phyloP scores from a whole-genome alignment of 2,329 filamentous ascomycete species.

The Chaetothyriales sp. region DNA sequence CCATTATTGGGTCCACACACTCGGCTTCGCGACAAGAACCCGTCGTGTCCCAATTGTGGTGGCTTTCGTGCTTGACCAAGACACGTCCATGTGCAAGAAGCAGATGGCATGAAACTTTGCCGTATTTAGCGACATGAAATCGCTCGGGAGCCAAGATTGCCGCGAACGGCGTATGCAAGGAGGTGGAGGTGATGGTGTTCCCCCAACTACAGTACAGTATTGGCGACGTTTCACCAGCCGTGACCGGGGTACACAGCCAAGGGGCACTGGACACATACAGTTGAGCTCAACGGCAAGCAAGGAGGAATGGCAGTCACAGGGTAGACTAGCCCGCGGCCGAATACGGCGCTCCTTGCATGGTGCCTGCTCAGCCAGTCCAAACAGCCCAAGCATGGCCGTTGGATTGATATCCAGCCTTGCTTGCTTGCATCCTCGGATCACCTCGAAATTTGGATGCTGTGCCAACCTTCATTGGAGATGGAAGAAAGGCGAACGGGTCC shows the following conservation, averaged over 20 bases:
- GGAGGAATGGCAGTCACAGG: neutral
- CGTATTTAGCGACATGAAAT: neutral
- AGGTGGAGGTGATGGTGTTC: neutral
- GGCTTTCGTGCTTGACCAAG: neutral
- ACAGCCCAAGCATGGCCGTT: neutral
- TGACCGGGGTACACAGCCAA: neutral
- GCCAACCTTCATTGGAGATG: neutral
- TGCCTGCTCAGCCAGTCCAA: neutral
- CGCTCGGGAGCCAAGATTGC: neutral
- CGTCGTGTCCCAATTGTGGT: neutral
- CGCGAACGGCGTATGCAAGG: neutral
- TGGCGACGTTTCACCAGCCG: neutral
- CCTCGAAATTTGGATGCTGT: neutral
- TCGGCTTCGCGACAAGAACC: neutral
- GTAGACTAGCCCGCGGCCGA: slow-evolving; percentile 3
- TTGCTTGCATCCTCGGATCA: neutral
- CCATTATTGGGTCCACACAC: too few relatives aligned
- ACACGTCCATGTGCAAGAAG: neutral
- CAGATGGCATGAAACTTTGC: neutral
- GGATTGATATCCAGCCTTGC: neutral
- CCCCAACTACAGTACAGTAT: neutral
- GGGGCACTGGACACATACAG: too few relatives aligned
- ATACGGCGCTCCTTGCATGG: slow-evolving; percentile 5
- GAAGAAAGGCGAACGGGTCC: neutral
- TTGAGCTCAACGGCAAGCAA: neutral